Percentiles rank a stretch among this genome's conserved stretches.
Conservation (phyloP, 148 eudicot species). For the Salicornia ramosissima region DNA sequence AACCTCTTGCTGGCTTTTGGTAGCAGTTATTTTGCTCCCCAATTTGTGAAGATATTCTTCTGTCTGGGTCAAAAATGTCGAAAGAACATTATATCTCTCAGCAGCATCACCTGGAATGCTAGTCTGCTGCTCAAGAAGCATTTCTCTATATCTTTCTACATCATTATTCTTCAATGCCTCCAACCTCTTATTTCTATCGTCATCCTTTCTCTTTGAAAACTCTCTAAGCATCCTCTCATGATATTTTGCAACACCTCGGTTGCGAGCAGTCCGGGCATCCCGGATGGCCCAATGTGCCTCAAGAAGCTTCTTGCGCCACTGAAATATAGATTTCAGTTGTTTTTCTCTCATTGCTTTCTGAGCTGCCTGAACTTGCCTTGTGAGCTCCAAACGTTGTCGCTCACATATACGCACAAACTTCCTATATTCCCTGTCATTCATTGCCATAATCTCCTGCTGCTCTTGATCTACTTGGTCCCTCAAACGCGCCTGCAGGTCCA, state of each 20-base stretch:
- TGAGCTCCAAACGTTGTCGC: conserved; percentile 88
- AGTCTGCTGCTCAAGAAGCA: conserved; percentile 97
- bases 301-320: conserved; percentile 97
- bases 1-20: conserved; percentile 96
- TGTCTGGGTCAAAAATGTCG: conserved; percentile 90
- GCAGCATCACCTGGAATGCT: conserved; percentile 94
- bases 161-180: conserved; percentile 98
- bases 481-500: conserved; percentile 71
- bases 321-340: conserved; percentile 82
- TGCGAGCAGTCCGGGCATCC: conserved; percentile 95
- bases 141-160: conserved; percentile 93
- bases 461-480: conserved; percentile 91
- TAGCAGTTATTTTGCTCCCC: conserved; percentile 91
- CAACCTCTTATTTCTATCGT: conserved; percentile 83
- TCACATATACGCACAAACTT: conserved; percentile 92
- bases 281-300: conserved; percentile 97
- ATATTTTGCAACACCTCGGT: conserved; percentile 93
- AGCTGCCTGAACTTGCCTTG: conserved; percentile 80
- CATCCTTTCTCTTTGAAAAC: conserved; percentile 92
- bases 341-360: conserved; percentile 91
- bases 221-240: conserved; percentile 96
- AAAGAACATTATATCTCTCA: conserved; percentile 85
- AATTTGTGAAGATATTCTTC: conserved; percentile 95
- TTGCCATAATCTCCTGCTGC: conserved; percentile 92
- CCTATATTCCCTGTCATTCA: conserved; percentile 90